phyloP scores from a whole-genome alignment of 805 yeast species.

The Geotrichum ghanense region DNA sequence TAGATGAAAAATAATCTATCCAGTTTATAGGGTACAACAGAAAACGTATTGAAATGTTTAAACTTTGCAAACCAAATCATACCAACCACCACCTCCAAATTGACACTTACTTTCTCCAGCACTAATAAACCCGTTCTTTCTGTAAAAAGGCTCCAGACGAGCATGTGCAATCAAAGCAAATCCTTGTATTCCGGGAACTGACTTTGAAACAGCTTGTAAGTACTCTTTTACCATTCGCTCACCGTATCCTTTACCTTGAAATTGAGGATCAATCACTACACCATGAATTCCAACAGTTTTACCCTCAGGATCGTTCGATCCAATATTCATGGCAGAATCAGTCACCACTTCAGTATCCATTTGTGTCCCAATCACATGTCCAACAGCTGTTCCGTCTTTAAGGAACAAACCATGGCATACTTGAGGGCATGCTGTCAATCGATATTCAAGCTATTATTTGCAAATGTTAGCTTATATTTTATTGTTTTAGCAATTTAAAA shows the following conservation, averaged over 20 bases:
- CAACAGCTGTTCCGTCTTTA: constrained; percentile 45
- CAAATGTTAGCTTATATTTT: constrained; percentile 56
- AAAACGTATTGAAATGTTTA: no score
- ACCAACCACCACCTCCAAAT: constrained; percentile 17
- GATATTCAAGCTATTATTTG: constrained; percentile 50
- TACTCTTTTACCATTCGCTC: constrained; percentile 77
- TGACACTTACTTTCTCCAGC: constrained; percentile 28
- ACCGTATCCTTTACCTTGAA: constrained; percentile 74
- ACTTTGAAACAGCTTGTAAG: constrained; percentile 54
- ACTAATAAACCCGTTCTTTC: constrained; percentile 66
- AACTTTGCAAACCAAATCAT: constrained; percentile 12
- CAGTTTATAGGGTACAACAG: no score
- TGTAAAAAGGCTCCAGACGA: constrained; percentile 62
- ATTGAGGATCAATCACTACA: constrained; percentile 62
- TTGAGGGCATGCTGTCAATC: constrained; percentile 79
- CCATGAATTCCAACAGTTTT: constrained; percentile 72
- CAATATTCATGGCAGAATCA: constrained; percentile 45
- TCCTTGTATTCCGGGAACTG: constrained; percentile 41
- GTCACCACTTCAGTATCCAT: constrained; percentile 37
- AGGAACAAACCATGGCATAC: constrained; percentile 79
- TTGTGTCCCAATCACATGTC: constrained; percentile 73
- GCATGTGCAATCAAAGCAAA: constrained; percentile 66
- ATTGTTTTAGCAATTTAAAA: constrained; percentile 25
- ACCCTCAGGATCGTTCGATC: constrained; percentile 70
- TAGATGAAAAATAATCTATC: no score